Evolutionary conservation across 179 eudicot genomes (phyloP), one percentile per base, ranked within the genome.

Genomic region (Silene vulgaris): DNA sequence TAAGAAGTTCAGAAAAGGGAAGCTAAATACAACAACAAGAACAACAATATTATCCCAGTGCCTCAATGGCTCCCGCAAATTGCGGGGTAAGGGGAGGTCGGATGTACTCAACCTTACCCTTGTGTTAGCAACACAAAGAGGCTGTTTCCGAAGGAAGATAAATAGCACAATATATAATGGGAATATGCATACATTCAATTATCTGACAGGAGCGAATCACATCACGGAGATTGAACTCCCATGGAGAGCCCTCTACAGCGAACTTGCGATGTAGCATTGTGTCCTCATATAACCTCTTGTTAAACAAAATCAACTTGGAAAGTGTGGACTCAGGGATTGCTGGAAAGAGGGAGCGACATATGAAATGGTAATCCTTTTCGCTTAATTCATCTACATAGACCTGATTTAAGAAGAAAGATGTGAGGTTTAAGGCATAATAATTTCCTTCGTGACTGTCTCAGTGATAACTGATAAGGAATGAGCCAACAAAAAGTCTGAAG

Each of bases 181-280:
- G 64, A 4, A 61, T 9, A 1, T 29, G 75, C 28, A 62, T 61
- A 93, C 98, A 94, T 87, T 89, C 77, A 43, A 94, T 89, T 71
- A 94, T 86, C 85, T 94, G 84, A 77, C 99, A 95, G 21, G 96
- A 95, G 69, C 99, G 97, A 50, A 87, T 81, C 61, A 95, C 87
- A 85, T 95, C 99, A 56, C 99, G 92, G 29, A 95, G 88, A 80
- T 95, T 95, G 76, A 95, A 95, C 83, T 95, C 99, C 99, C 99
- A 95, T 26, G 99, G 99, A 68, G 95, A 88, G 45, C 99, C 99
- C 67, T 87, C 89, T 79, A 87, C 91, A 75, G 89, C 96, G 79
- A 92, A 95, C 73, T 84, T 95, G 37, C 79, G 89, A 73, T 77
- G 26, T 67, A 90, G 9, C 99, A 95, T 95, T 57, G 87, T 95